Evolutionary conservation across 1,139 yeast genomes (phyloP).

Genomic region (Nakaseomyces sp.): DNA sequence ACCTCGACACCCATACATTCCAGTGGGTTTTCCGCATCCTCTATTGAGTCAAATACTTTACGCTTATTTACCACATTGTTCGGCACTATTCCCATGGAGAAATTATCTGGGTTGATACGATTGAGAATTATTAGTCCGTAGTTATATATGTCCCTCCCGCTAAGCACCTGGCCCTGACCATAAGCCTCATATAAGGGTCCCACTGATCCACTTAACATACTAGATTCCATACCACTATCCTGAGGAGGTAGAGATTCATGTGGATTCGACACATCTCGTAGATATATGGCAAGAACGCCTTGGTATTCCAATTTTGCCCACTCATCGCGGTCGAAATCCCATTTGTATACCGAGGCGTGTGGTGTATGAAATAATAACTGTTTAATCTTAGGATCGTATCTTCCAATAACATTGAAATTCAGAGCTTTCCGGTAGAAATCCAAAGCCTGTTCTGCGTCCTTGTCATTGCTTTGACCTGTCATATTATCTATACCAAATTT

Average conservation of each 20-base stretch:
- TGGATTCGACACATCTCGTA: conserved; percentile 40
- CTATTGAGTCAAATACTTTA: conserved; percentile 36
- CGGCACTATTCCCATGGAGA: conserved; percentile 70
- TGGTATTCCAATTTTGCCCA: conserved; percentile 67
- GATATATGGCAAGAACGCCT: conserved; percentile 75
- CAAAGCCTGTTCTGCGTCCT: conserved; percentile 11
- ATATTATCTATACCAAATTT: too few species aligned
- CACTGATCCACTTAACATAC: conserved; percentile 17
- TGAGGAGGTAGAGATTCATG: conserved; percentile 16
- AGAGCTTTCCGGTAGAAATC: conserved; percentile 61
- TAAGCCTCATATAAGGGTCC: conserved; percentile 6
- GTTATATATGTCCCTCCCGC: conserved; percentile 44
- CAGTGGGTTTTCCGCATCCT: conserved; percentile 34
- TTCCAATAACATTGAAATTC: conserved; percentile 70
- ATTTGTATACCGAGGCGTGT: conserved; percentile 59
- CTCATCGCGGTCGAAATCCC: conserved; percentile 53
- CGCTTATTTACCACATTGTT: conserved; percentile 39
- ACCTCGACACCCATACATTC: conserved; percentile 66
- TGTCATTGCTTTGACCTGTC: conserved; percentile 5
- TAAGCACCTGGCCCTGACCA: conserved; percentile 15
- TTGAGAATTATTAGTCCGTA: conserved; percentile 76
- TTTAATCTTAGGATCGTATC: conserved; percentile 75
- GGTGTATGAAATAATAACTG: conserved; percentile 69
- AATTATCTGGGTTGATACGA: conserved; percentile 66
- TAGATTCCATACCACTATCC: conserved; percentile 13